Evolutionary conservation across 768 basidiomycete species (phyloP), one percentile per base, ranked within the genome.

Genomic region (Leccinum longicurvipes): DNA sequence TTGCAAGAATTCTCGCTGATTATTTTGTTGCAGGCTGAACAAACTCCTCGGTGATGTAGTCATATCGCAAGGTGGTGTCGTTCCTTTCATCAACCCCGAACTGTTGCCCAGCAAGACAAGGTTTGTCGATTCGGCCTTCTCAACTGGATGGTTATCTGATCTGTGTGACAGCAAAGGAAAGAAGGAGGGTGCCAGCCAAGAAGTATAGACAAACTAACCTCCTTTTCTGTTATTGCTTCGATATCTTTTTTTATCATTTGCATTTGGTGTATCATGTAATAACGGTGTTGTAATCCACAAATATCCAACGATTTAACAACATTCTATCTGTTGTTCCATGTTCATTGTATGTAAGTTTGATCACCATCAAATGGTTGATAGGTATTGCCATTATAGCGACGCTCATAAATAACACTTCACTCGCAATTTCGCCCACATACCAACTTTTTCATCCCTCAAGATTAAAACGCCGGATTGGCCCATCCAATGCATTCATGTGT

Each of bases 51-150:
- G 90, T 19, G 79, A 84, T 54, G 92, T 93, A 62, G 86, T 90
- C 69, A 93, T 94, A 77, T 91, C 89, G 23, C 91, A 93, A 72
- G 92, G 92, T 73, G 92, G 91, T 80, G 89, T 91, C 53, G 84
- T 87, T 19, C 89, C 89, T 19, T 78, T 76, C 71, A 83, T 85
- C 67, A 78, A 80, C 64, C 77, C 79, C n/a, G 76, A 72, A 32
- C 60, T 73, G 8, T 56, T 73, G 41, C 72, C 72, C 21, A 67
- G 61, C 34, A 71, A 71, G 49, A 49, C 69, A 34, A 59, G 71
- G 69, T 72, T 4, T 17, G 67, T 63, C 14, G 1, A 4, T 17
- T 42, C 4, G n/a, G 8, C 19, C 3, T 3, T n/a, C 1, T 51
- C 4, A 12, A 39, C 54, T 11, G 11, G 2, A 36, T 17, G 11